A percentile compares a stretch with the other conserved stretches of the same genome.
Evolutionary conservation across 305 asterid genomes (phyloP).

Genomic region (Ajuga reptans): DNA sequence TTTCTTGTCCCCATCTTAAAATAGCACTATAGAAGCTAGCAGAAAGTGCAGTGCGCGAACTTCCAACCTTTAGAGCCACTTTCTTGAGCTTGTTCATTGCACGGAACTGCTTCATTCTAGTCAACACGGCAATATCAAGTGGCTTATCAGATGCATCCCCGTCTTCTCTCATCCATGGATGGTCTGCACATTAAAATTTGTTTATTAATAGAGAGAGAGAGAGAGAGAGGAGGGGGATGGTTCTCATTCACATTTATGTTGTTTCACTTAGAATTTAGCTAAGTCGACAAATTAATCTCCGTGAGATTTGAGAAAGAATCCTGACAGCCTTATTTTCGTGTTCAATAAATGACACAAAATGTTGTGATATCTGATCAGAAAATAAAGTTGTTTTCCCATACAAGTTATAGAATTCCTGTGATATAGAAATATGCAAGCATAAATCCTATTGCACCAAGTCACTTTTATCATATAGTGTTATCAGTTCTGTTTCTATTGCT

Average conservation of each 20-base stretch:
- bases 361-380: not conserved
- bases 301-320: too few relatives aligned
- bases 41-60: not conserved
- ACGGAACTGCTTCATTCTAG: constrained; percentile 93
- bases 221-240: not conserved
- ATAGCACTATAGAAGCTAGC: not conserved
- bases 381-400: not conserved
- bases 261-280: not conserved
- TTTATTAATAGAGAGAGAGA: not conserved
- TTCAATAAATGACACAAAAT: not conserved
- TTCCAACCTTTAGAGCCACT: constrained; percentile 76
- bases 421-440: not conserved
- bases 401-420: not conserved
- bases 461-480: not conserved
- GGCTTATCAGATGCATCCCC: constrained; percentile 97
- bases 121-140: constrained; percentile 81
- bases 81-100: constrained; percentile 98
- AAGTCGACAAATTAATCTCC: not conserved
- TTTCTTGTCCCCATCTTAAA: not conserved
- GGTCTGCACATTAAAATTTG: constrained; percentile 41
- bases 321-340: not conserved
- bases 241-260: not conserved
- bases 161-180: constrained; percentile 97
- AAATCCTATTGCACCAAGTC: not conserved
- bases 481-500: not conserved